Base-by-base conservation (phyloP, 1,284 basidiomycete genomes). In the Wallemia hederae region DNA sequence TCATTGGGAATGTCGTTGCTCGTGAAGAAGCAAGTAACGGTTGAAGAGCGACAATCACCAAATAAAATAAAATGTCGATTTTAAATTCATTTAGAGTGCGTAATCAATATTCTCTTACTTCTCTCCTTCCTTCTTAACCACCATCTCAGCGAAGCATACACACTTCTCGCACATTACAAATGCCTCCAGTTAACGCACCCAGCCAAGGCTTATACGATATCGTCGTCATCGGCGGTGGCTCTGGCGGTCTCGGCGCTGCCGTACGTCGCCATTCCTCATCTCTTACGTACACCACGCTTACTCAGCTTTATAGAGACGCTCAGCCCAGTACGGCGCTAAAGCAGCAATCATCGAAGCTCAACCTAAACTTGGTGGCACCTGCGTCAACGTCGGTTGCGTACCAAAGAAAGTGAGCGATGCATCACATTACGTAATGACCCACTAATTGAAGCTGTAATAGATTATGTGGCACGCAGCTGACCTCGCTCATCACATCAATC, bases 391-490 rank as follows among this genome's bases (percentile, higher is more conserved):
- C 31, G 71, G 63, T 62, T 90, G 85, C 71, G 85, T 90, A 2
- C 85, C 86, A 27, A 89, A 89, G 73, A 90, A 88, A 76, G 80
- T 78, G 62, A 39, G 68, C 65, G 33, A 14, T 58, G 58, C 27
- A 22, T 55, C 49, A 61, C 63, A 27, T 62, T 59, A 58, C 24
- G 9, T 11, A 49, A 33, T 25, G 29, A 24, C 56, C n/a, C 14
- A 26, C 29, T 27, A 29, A 27, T 31, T 24, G n/a, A 27, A 24
- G 31, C 57, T 49, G 17, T 62, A 70, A 63, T 72, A 96, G 85
- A 81, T 99, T 63, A 98, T 98, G 94, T 98, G 94, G 94, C 86
- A 98, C 69, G 90, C 92, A 29, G 89, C 94, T 60, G 92, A 97
- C 71, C 74, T 90, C 60, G 80, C 83, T 49, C 90, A 92, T 67